These are phyloP conservation scores for Acer saccharum DNA, from an alignment of 345 rosid genomes.

Conservation along the genomic window DNA sequence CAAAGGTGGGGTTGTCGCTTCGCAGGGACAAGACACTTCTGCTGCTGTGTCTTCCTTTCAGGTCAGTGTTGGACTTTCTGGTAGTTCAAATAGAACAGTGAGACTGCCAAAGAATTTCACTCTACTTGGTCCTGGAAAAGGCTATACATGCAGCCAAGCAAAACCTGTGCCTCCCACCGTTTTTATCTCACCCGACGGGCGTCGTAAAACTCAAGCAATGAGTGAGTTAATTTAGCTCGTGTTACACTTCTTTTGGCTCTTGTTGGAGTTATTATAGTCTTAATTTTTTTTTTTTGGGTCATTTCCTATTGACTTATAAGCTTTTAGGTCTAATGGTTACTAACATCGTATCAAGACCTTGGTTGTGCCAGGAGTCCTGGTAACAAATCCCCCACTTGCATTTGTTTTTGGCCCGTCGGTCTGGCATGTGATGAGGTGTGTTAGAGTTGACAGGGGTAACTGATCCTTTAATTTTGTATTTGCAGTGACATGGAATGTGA, in stretches of 20 bases:
- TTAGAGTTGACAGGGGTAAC: no score
- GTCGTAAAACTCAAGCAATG: conserved; percentile 38
- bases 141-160: conserved; percentile 52
- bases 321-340: no score
- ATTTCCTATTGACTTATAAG: no score
- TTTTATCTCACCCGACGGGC: conserved; percentile 38
- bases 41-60: conserved; percentile 44
- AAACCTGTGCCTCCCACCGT: conserved; percentile 29
- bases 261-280: no score
- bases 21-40: conserved; percentile 44
- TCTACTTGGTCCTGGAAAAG: conserved; percentile 42
- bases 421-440: no score
- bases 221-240: conserved; percentile 26
- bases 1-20: conserved; percentile 45
- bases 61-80: conserved; percentile 46
- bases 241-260: neutral
- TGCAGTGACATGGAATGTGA: conserved; percentile 59
- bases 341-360: no score
- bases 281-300: no score
- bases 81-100: conserved; percentile 46
- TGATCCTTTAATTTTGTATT: neutral
- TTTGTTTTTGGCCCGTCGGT: no score
- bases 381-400: no score
- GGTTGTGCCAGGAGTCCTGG: no score
- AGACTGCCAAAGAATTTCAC: conserved; percentile 52